Evolutionary conservation across 768 basidiomycete genomes (phyloP).

Genomic region (Pisolithus marmoratus): DNA sequence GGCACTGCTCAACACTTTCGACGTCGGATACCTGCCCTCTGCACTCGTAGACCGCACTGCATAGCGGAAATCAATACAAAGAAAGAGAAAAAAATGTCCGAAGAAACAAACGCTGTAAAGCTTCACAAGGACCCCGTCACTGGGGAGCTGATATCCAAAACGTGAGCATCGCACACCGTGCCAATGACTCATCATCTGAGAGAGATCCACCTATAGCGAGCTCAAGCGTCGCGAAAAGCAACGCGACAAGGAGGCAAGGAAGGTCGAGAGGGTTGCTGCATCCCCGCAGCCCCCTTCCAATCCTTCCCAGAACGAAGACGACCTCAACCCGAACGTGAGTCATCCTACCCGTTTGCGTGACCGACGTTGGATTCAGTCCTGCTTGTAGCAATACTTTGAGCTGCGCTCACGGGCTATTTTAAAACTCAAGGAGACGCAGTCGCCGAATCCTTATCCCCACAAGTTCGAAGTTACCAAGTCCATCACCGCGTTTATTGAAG

Average conservation of each 20-base stretch:
- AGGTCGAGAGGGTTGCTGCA: slow-evolving; percentile 66
- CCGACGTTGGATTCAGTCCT: background rate
- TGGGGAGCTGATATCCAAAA: slow-evolving; percentile 96
- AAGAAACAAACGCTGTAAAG: slow-evolving; percentile 28
- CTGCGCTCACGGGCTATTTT: slow-evolving; percentile 85
- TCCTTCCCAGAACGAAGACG: slow-evolving; percentile 57
- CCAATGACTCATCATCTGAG: slow-evolving; percentile 10
- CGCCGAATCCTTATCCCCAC: slow-evolving; percentile 97
- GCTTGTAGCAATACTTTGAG: slow-evolving; percentile 89
- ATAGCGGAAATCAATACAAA: slow-evolving; percentile 6
- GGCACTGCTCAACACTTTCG: slow-evolving; percentile 6
- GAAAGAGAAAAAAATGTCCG: slow-evolving; percentile 39
- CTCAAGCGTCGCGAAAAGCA: slow-evolving; percentile 91
- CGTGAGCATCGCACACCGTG: slow-evolving; percentile 43
- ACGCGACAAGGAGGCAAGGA: slow-evolving; percentile 65
- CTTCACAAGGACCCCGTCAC: slow-evolving; percentile 77
- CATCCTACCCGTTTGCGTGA: background rate
- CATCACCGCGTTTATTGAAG: slow-evolving; percentile 63
- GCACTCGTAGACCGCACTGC: background rate
- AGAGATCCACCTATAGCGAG: slow-evolving; percentile 52
- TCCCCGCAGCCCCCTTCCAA: slow-evolving; percentile 39
- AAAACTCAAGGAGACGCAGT: slow-evolving; percentile 75
- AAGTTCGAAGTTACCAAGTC: slow-evolving; percentile 90
- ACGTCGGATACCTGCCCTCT: slow-evolving; percentile 6
- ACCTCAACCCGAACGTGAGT: slow-evolving; percentile 87